Conservation (phyloP, 495 filamentous ascomycete genomes). For the Penicillium pulvis region DNA sequence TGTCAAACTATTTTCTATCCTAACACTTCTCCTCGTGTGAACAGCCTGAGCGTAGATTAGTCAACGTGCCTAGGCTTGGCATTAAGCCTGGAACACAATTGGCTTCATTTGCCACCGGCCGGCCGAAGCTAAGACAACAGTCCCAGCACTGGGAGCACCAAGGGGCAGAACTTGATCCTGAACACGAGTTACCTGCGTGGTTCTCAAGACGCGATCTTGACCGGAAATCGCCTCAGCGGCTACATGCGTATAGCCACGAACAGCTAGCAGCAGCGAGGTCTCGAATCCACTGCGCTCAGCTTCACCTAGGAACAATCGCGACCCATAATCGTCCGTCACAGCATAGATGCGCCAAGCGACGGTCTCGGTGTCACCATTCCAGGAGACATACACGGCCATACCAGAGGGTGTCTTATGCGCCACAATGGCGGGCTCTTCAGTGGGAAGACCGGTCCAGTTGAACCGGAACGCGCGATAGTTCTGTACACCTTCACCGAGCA, state of each 20-base stretch:
- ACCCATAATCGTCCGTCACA: constrained; percentile 34
- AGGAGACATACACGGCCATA: constrained; percentile 31
- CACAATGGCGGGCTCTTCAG: constrained; percentile 27
- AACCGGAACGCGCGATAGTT: constrained; percentile 28
- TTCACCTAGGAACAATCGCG: constrained; percentile 39
- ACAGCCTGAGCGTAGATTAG: too few species aligned
- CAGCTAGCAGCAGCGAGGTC: constrained; percentile 29
- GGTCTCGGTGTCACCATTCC: constrained; percentile 45
- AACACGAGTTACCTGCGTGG: constrained; percentile 24
- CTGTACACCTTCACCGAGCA: constrained; percentile 34
- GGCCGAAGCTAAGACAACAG: not conserved
- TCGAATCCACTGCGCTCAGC: constrained; percentile 39
- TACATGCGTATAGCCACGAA: constrained; percentile 11
- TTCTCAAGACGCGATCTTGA: constrained; percentile 29
- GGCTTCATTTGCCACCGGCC: not conserved
- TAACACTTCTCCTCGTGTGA: too few species aligned
- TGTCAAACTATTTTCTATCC: too few species aligned
- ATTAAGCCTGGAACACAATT: constrained; percentile 1
- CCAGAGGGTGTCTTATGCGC: constrained; percentile 19
- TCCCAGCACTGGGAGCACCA: not conserved
- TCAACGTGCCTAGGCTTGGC: not conserved
- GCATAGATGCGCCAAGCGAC: constrained; percentile 37
- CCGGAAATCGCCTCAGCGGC: constrained; percentile 23
- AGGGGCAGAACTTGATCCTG: constrained; percentile 27
- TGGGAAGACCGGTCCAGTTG: constrained; percentile 28